Evolutionary conservation across 768 basidiomycete species (phyloP), one percentile per base, ranked within the genome.

Genomic region (Daedaleopsis sinensis): DNA sequence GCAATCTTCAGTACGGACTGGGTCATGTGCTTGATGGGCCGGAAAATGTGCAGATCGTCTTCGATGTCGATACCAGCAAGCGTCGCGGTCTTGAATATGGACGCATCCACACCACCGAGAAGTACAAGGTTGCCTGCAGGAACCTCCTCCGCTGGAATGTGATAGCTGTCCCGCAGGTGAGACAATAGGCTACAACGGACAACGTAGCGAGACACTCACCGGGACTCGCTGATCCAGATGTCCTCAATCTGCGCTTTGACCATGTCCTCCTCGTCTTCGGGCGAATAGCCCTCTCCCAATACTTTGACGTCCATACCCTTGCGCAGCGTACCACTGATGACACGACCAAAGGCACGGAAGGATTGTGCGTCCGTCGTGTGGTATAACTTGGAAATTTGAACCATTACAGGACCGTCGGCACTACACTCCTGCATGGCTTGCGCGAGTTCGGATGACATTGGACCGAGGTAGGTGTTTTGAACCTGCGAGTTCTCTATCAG

Each of bases 191-290:
- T 32, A 32, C 27, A 32, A 36, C 18, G 19, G 13, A 24, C 43
- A 24, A 19, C 21, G 50, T n/a, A 4, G 19, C 35, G 47, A 42
- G 39, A 23, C 3, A 70, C 83, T 63, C 63, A 96, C 92, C 96
- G 83, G 16, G 96, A 87, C 80, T 98, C 91, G 70, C 85, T 87
- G 59, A 98, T 86, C 93, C 94, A 93, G 18, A 98, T 78, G 63
- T 90, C 89, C 66, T 98, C 96, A 3, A 97, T 84, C 2, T 79
- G 83, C 15, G 85, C 87, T 63, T 86, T 88, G 73, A 91, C 84
- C 94, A 98, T 96, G 70, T 99, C 97, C 76, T 99, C 97, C 77
- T 98, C 96, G 66, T 99, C 97, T 69, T 98, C 96, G n/a, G 93
- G 92, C 15, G 95, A 96, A 74, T 96, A 99, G 0, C 94, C 94